phyloP scores from a whole-genome alignment of 139 green algal genomes.

The Chlamydomonas eustigma region DNA sequence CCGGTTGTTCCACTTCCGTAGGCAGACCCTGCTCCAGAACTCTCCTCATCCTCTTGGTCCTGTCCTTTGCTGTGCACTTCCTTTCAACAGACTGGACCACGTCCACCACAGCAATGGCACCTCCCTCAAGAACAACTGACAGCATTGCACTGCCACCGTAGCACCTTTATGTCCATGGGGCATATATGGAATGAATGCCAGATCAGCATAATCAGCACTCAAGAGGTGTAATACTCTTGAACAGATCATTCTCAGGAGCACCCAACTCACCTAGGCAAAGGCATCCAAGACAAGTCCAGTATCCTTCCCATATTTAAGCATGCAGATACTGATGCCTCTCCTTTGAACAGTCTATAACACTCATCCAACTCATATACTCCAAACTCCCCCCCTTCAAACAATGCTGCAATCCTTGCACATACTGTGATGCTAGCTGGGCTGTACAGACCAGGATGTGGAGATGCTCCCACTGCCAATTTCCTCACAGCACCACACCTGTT shows the following conservation, averaged over 20 bases:
- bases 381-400: constrained; percentile 53
- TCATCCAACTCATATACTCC: constrained; percentile 64
- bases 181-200: too few relatives aligned
- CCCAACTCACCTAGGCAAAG: background rate
- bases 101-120: constrained; percentile 45
- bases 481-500: constrained; percentile 36
- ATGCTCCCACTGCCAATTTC: constrained; percentile 40
- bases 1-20: too few relatives aligned
- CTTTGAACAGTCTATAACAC: constrained; percentile 5
- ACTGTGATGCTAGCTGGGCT: too few relatives aligned
- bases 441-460: constrained; percentile 20
- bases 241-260: too few relatives aligned
- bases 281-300: constrained; percentile 56
- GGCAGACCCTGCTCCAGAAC: too few relatives aligned
- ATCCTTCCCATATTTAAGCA: constrained; percentile 33
- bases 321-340: constrained; percentile 9
- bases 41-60: too few relatives aligned
- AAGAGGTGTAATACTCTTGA: too few relatives aligned
- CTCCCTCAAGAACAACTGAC: constrained; percentile 42
- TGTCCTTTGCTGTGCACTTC: too few relatives aligned
- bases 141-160: constrained; percentile 40
- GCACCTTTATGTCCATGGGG: background rate
- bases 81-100: too few relatives aligned
- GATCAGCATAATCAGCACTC: too few relatives aligned
- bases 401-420: constrained; percentile 42